Evolutionary conservation across 2,329 filamentous ascomycete genomes (phyloP).

Genomic region (Fusarium incarnatum): DNA sequence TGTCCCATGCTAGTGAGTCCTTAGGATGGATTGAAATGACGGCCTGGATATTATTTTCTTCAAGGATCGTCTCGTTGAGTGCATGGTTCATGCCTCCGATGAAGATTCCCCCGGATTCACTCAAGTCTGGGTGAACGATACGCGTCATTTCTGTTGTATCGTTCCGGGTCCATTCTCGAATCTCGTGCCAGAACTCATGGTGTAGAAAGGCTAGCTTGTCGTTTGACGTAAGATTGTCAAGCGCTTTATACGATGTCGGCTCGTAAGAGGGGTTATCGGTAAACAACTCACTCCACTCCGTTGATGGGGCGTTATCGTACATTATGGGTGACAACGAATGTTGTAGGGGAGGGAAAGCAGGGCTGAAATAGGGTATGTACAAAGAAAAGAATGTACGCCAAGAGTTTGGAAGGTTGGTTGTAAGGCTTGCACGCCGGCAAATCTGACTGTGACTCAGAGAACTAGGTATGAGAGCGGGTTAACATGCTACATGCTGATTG

Average conservation of each 20-base stretch:
- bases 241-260: background rate
- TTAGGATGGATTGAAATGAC: background rate
- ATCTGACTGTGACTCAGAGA: background rate
- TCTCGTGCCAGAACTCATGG: background rate
- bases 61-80: background rate
- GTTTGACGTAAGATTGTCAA: fast-evolving
- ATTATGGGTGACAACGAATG: fast-evolving
- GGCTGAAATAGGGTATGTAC: background rate
- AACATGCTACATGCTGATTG: background rate
- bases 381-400: background rate
- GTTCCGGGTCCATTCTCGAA: background rate
- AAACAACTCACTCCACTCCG: background rate
- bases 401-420: background rate
- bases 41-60: background rate
- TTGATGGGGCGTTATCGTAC: fast-evolving
- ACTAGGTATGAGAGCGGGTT: no score
- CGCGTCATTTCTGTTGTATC: fast-evolving
- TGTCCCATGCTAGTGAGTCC: background rate
- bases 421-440: background rate
- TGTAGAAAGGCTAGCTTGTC: background rate
- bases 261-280: background rate
- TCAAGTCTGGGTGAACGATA: background rate
- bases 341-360: fast-evolving
- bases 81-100: background rate
- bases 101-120: background rate